These are phyloP conservation scores for Torulaspora delbrueckii DNA, from an alignment of 805 yeast genomes.

Conservation along the genomic window DNA sequence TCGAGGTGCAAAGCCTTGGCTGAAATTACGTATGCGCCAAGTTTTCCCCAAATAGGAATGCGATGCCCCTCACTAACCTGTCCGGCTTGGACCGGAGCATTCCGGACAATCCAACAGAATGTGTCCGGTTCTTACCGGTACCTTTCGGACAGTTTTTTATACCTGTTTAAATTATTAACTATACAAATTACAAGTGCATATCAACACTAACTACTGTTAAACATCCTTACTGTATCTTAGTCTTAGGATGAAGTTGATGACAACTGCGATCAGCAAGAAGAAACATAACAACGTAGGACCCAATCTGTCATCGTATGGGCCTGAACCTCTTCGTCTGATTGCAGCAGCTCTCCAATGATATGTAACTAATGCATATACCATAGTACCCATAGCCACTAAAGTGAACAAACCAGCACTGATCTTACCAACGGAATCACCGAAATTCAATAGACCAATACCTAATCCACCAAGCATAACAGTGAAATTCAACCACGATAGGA, in stretches of 20 bases:
- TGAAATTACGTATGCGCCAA: too few species aligned
- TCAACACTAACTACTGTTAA: not conserved
- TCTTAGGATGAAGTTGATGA: conserved; percentile 86
- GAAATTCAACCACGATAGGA: conserved; percentile 96
- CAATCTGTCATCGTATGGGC: conserved; percentile 98
- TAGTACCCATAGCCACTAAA: conserved; percentile 93
- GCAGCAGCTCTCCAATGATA: conserved; percentile 99
- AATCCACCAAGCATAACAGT: conserved; percentile 97
- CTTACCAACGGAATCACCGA: conserved; percentile 91
- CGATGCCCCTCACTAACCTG: not conserved
- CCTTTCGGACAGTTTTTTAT: not conserved
- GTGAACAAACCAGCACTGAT: conserved; percentile 93
- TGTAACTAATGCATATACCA: conserved; percentile 91
- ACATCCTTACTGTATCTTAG: conserved; percentile 25
- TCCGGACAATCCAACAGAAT: too few species aligned
- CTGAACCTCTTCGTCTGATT: conserved; percentile 93
- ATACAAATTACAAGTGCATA: not conserved
- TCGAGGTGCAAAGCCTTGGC: too few species aligned
- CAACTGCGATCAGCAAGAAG: conserved; percentile 87
- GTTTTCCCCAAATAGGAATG: not conserved
- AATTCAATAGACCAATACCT: conserved; percentile 92
- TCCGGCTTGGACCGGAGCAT: not conserved
- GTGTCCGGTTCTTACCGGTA: not conserved
- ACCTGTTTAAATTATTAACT: not conserved
- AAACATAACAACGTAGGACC: conserved; percentile 98